Base-by-base conservation (phyloP, 768 basidiomycete genomes). In the Kwoniella botswanensis region DNA sequence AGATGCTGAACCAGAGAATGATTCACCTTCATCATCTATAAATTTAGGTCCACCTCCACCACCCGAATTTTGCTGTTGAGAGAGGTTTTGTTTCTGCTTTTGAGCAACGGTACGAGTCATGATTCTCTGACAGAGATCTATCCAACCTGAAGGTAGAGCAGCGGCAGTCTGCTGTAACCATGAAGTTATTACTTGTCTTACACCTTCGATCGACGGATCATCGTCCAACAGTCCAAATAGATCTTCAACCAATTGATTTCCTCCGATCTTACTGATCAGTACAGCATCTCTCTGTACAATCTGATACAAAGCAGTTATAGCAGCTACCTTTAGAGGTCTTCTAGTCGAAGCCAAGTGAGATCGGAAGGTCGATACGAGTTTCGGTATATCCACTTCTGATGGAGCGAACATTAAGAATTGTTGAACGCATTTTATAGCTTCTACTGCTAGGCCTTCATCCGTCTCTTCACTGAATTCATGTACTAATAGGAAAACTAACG, bases 321-420 rank as follows among this genome's bases (percentile, higher is more conserved):
- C 93, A 12, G 95, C 94, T 5, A 96, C 87, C 84, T 95, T 97
- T 65, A 97, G 87, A 5, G 93, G 92, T 52, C 93, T 86, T 17
- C 92, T 88, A 10, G 91, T 87, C 0, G 94, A 96, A 0, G 89
- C 88, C 22, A 98, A 87, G 82, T 98, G 89, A 1, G 86, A 85
- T 55, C 92, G 88, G 84, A 98, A 93, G 44, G 87, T 89, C 53
- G 87, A 85, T 26, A 98, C 91, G 9, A 95, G 87, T 46, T 89
- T 88, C 0, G 93, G 91, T 13, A 94, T 88, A 70, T 94, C 87
- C 67, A 93, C 89, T 64, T 93, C 88, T 72, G 92, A 89, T 0
- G 94, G 91, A 0, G 93, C 91, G 75, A 98, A 98, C 90, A 99
- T 96, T 52, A 98, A 87, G 86, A 97, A 91, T 81, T 98, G 96